Evolutionary conservation across 1,284 basidiomycete genomes (phyloP).

Genomic region (Phylloporus sp.): DNA sequence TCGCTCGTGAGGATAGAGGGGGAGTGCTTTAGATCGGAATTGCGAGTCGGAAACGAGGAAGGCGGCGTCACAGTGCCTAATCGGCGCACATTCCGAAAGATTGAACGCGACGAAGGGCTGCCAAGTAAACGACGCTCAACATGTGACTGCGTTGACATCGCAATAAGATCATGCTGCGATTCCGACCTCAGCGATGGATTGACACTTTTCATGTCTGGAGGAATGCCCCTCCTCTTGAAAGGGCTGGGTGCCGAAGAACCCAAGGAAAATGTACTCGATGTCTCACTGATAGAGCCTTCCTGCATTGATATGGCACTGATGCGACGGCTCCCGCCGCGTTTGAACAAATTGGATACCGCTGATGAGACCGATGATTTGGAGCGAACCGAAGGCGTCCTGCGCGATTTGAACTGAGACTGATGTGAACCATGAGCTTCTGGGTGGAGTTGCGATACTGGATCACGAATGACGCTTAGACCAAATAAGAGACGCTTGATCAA

Average conservation of each 20-base stretch:
- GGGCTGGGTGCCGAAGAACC: constrained; percentile 54
- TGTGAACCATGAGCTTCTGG: constrained; percentile 52
- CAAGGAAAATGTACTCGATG: constrained; percentile 61
- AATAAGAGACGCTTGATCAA: neutral
- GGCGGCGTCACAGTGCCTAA: constrained; percentile 37
- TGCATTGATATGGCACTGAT: constrained; percentile 48
- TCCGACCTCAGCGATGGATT: constrained; percentile 21
- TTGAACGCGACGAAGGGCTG: constrained; percentile 33
- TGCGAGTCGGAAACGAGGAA: constrained; percentile 38
- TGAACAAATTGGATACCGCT: constrained; percentile 65
- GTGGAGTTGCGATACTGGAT: constrained; percentile 35
- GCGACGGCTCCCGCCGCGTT: constrained; percentile 59
- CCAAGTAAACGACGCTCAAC: constrained; percentile 27
- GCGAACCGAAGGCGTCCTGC: constrained; percentile 63
- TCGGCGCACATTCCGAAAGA: constrained; percentile 34
- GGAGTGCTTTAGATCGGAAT: constrained; percentile 37
- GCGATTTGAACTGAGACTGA: constrained; percentile 58
- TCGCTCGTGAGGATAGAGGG: constrained; percentile 46
- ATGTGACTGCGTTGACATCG: constrained; percentile 21
- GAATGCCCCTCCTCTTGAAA: constrained; percentile 46
- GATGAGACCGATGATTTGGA: constrained; percentile 70
- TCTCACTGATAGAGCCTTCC: constrained; percentile 40
- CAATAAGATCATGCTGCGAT: constrained; percentile 14
- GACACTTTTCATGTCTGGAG: constrained; percentile 26
- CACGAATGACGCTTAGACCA: constrained; percentile 14